Percentiles rank a stretch among this genome's conserved stretches.
phyloP scores from a whole-genome alignment of 495 filamentous ascomycete species.

The Tuber brumale region DNA sequence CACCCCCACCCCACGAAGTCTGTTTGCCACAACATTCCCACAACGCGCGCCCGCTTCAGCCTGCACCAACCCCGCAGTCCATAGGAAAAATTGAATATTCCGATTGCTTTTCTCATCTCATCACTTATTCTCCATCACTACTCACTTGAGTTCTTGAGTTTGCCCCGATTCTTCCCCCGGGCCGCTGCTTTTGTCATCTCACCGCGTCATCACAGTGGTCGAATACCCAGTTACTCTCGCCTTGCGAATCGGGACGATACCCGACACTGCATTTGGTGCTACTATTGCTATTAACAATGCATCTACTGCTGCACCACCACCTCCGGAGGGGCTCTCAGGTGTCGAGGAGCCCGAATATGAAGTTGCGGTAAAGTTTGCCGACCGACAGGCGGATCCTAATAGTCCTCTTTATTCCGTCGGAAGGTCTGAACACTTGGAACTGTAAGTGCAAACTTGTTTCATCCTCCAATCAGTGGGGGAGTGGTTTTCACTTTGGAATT shows the following conservation, averaged over 20 bases:
- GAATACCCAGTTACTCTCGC: slow-evolving; percentile 26
- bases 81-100: not conserved
- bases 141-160: not conserved
- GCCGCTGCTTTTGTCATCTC: not conserved
- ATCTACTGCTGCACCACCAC: slow-evolving; percentile 7
- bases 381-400: slow-evolving; percentile 78
- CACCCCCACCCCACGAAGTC: not conserved
- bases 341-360: slow-evolving; percentile 37
- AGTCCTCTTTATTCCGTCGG: slow-evolving; percentile 82
- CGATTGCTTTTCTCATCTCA: not conserved
- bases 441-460: slow-evolving; percentile 52
- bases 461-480: not conserved
- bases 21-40: no score
- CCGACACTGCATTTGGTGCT: slow-evolving; percentile 3
- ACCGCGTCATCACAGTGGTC: slow-evolving; percentile 28
- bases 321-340: slow-evolving; percentile 18
- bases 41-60: no score
- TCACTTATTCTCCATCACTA: not conserved
- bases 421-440: slow-evolving; percentile 76
- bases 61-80: not conserved
- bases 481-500: not conserved
- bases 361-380: slow-evolving; percentile 83
- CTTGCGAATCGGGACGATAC: slow-evolving; percentile 36
- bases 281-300: not conserved
- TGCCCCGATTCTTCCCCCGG: not conserved